These are phyloP conservation scores for Moringa oleifera DNA, from an alignment of 345 rosid genomes.

Conservation along the genomic window DNA sequence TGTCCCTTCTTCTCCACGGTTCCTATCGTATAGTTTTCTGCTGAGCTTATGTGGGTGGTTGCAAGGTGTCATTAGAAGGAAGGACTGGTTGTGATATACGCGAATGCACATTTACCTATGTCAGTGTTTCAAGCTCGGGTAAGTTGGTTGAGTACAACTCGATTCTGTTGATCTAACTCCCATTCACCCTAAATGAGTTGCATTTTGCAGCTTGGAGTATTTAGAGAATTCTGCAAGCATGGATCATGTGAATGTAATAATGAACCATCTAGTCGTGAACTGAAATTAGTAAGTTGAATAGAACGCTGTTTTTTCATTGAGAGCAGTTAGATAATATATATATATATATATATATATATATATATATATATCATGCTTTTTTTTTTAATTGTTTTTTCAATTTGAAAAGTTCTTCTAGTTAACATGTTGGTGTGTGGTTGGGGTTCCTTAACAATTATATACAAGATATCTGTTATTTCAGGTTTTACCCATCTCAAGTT, in stretches of 20 bases:
- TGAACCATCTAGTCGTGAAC: conserved; percentile 38
- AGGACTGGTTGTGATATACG: conserved; percentile 63
- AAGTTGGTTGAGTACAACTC: conserved; percentile 33
- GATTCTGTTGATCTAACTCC: conserved; percentile 14
- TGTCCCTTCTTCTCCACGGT: conserved; percentile 6
- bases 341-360: too few species aligned
- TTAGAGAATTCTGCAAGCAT: conserved; percentile 58
- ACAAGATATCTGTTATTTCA: conserved; percentile 17
- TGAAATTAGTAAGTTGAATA: conserved; percentile 56
- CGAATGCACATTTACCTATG: conserved; percentile 44
- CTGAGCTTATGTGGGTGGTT: conserved; percentile 38
- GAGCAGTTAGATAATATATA: neutral
- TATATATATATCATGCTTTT: too few species aligned
- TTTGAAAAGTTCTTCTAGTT: too few species aligned
- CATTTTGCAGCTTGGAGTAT: conserved; percentile 56
- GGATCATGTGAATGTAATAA: conserved; percentile 47
- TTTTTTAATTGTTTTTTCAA: too few species aligned
- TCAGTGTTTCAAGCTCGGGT: conserved; percentile 66
- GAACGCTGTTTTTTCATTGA: neutral
- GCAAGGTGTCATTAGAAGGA: conserved; percentile 60
- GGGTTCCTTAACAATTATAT: neutral
- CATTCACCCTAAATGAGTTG: conserved; percentile 14
- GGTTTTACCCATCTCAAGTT: conserved; percentile 68
- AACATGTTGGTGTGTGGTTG: neutral
- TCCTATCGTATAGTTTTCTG: conserved; percentile 11